Evolutionary conservation across 225 moss, liverwort and hornwort species (phyloP).

Genomic region (Polytrichum formosum): DNA sequence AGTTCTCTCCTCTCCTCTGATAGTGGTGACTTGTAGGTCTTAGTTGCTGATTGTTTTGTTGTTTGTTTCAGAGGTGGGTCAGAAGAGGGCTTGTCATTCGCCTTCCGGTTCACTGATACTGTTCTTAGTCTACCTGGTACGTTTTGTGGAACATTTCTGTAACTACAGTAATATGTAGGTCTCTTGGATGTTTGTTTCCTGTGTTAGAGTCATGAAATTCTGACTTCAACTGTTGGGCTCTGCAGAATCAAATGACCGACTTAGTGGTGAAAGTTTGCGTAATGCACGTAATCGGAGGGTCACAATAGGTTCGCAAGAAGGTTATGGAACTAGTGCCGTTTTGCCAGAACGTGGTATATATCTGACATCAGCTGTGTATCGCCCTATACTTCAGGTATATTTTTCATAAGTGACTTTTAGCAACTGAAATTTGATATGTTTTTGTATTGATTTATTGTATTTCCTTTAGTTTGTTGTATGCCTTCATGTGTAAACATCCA

Average conservation of each 20-base stretch:
- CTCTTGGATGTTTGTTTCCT: background rate
- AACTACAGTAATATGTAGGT: background rate
- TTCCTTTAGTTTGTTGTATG: no score
- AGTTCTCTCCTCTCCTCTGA: no score
- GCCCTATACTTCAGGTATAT: conserved; percentile 93
- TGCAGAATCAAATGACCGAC: conserved; percentile 72
- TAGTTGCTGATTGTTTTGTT: background rate
- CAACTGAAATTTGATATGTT: background rate
- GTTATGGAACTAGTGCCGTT: conserved; percentile 92
- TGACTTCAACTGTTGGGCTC: background rate
- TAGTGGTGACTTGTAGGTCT: no score
- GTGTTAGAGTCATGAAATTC: no score
- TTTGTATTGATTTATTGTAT: no score
- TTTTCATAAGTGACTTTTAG: background rate
- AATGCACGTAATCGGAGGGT: conserved; percentile 73
- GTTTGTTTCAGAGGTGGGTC: conserved; percentile 61
- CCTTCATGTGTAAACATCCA: no score
- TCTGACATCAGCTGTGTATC: conserved; percentile 99
- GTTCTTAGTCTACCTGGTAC: conserved; percentile 83
- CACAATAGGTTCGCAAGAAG: conserved; percentile 84
- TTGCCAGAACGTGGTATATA: conserved; percentile 97
- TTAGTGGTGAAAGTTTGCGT: conserved; percentile 71
- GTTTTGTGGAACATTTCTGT: background rate
- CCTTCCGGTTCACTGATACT: conserved; percentile 97
- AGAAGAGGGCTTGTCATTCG: conserved; percentile 96